Evolutionary conservation across 805 yeast genomes (phyloP).

Genomic region (Wickerhamomyces sydowiorum): DNA sequence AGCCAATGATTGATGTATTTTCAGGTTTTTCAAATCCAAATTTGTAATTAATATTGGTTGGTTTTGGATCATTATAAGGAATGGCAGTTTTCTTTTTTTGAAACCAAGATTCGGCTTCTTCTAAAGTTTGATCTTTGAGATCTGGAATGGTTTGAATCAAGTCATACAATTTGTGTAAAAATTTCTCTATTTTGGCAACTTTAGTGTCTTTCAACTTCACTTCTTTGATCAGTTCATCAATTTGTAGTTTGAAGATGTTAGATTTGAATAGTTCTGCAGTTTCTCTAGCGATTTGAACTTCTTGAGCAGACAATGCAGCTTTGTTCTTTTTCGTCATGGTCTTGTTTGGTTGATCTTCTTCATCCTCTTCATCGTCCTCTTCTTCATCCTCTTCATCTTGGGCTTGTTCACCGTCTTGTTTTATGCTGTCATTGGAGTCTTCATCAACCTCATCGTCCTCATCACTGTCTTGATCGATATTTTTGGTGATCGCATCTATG

Average conservation of each 20-base stretch:
- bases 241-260: slow-evolving; percentile 90
- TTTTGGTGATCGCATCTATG: slow-evolving; percentile 10
- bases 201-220: slow-evolving; percentile 68
- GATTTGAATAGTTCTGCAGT: slow-evolving; percentile 93
- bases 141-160: slow-evolving; percentile 61
- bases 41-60: slow-evolving; percentile 63
- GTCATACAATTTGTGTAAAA: slow-evolving; percentile 67
- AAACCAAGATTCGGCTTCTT: slow-evolving; percentile 54
- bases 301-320: slow-evolving; percentile 58
- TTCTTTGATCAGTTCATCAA: slow-evolving; percentile 85
- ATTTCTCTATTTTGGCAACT: slow-evolving; percentile 62
- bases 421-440: slow-evolving; percentile 4
- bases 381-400: slow-evolving; percentile 23
- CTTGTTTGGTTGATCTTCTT: slow-evolving; percentile 10
- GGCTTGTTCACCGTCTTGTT: slow-evolving; percentile 11
- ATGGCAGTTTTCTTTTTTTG: slow-evolving; percentile 48
- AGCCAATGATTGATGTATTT: slow-evolving; percentile 76
- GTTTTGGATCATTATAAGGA: slow-evolving; percentile 91
- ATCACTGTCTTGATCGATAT: slow-evolving; percentile 4
- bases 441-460: slow-evolving; percentile 5
- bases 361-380: slow-evolving; percentile 25
- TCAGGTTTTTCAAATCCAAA: slow-evolving; percentile 67
- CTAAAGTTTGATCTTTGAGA: slow-evolving; percentile 42
- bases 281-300: slow-evolving; percentile 86
- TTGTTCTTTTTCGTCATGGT: slow-evolving; percentile 6